Conservation (phyloP, 768 basidiomycete species). For the Suillus discolor region DNA sequence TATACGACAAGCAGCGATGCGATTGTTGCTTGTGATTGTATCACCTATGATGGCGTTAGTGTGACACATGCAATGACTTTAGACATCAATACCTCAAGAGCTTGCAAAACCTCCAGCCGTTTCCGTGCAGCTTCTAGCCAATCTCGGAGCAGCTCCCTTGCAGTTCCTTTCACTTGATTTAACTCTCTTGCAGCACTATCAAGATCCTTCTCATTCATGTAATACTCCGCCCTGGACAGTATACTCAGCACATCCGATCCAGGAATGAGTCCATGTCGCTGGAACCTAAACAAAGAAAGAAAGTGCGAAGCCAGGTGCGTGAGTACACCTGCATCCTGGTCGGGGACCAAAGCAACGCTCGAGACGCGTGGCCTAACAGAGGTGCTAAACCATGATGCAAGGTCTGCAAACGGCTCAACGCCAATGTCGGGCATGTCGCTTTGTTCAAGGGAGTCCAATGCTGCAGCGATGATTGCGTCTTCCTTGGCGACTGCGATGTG, state of each 20-base stretch:
- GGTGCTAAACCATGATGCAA: constrained; percentile 88
- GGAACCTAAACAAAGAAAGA: constrained; percentile 77
- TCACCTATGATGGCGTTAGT: constrained; percentile 52
- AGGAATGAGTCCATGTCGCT: constrained; percentile 65
- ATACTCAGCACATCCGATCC: constrained; percentile 88
- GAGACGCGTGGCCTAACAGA: constrained; percentile 84
- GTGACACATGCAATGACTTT: background rate
- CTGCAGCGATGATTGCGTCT: constrained; percentile 65
- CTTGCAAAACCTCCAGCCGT: constrained; percentile 90
- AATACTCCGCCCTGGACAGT: constrained; percentile 84
- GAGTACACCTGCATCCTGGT: constrained; percentile 84
- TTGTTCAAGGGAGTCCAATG: constrained; percentile 67
- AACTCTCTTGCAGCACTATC: constrained; percentile 83
- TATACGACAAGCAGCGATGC: constrained; percentile 78
- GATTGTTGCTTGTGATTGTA: constrained; percentile 82
- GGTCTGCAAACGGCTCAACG: constrained; percentile 87
- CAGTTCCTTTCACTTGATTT: constrained; percentile 86
- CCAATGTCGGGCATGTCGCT: constrained; percentile 78
- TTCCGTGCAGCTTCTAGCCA: constrained; percentile 91
- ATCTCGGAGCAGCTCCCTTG: constrained; percentile 72
- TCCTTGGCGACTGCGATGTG: constrained; percentile 72
- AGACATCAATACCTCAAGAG: constrained; percentile 65
- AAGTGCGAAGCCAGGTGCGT: constrained; percentile 83
- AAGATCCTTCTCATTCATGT: constrained; percentile 90
- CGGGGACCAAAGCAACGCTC: constrained; percentile 91